phyloP scores from a whole-genome alignment of 2,329 filamentous ascomycete species.

The Didymella pinodella region DNA sequence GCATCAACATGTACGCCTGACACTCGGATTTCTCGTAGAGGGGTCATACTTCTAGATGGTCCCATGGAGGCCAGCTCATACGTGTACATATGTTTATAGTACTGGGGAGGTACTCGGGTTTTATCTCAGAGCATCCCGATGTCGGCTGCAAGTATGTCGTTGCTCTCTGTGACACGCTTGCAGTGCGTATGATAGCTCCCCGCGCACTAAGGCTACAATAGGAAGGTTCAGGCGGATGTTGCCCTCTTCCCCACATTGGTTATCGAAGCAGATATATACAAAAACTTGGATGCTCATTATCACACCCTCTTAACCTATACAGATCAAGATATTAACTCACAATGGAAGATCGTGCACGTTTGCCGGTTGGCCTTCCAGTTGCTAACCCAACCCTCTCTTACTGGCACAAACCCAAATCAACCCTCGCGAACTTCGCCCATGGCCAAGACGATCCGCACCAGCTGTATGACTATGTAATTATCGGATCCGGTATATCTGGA shows the following conservation, averaged over 20 bases:
- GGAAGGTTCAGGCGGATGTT: constrained; percentile 17
- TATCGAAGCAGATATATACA: constrained; percentile 1
- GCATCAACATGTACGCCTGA: constrained; percentile 84
- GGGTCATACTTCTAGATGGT: constrained; percentile 68
- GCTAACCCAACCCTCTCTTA: constrained; percentile 50
- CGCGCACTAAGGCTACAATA: constrained; percentile 12
- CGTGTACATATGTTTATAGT: not conserved
- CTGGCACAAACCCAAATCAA: constrained; percentile 52
- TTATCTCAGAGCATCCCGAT: not conserved
- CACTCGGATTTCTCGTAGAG: constrained; percentile 80
- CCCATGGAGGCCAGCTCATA: not conserved
- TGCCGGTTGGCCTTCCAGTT: constrained; percentile 45
- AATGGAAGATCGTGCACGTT: constrained; percentile 43
- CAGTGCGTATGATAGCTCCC: not conserved
- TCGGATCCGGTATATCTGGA: constrained; percentile 54
- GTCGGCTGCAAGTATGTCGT: not conserved
- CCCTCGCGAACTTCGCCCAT: constrained; percentile 46
- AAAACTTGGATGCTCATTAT: not conserved
- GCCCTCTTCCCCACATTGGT: constrained; percentile 10
- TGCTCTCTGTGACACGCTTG: not conserved
- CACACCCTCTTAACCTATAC: not conserved
- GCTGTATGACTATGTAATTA: constrained; percentile 47
- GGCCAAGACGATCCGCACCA: constrained; percentile 32
- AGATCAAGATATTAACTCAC: not conserved
- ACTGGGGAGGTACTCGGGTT: not conserved